Evolutionary conservation across 805 yeast genomes (phyloP), one percentile per base, ranked within the genome.

Genomic region (Tetrapisispora pingtungensis): DNA sequence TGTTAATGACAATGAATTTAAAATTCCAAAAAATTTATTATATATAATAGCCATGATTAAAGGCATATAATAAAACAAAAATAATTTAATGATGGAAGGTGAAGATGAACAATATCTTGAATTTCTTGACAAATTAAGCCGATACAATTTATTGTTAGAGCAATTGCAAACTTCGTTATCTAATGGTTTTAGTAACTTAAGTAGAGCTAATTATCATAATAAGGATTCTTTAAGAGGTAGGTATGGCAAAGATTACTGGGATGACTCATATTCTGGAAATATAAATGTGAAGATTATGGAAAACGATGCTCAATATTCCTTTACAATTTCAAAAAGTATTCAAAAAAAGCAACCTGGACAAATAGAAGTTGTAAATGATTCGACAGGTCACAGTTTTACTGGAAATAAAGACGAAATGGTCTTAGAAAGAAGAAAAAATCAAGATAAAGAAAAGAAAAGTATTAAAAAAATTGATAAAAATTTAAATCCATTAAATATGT

Each of bases 191-290:
- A 43, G 47, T 27, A 51, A 55, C 32, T 49, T 62, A 19, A 52
- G 59, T 17, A 53, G 63, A 42, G 65, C 65, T 5, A 59, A 62
- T 41, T 62, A 53, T 45, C 54, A 57, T 42, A 60, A 60, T 43
- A 61, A 61, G 34, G 58, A 60, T 42, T 46, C 63, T 0, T 43
- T 61, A 30, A 45, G 61, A 33, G 64, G 64, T 4, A 48, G 55
- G 20, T 62, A 57, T 41, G 66, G 66, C n/a, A 33, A 41, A 33
- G 64, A 59, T 41, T 61, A 62, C 38, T 62, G 61, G 58, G 64
- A 61, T 45, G 48, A 57, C 27, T 46, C 55, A 0, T 58, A 54
- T 41, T 50, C 34, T n/a, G 65, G 66, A 10, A 49, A 52, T 30
- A 31, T 51, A 15, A 37, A 31, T 4, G 53, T 55, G 0, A 22